Evolutionary conservation across 768 basidiomycete species (phyloP).

Genomic region (Pisolithus microcarpus): DNA sequence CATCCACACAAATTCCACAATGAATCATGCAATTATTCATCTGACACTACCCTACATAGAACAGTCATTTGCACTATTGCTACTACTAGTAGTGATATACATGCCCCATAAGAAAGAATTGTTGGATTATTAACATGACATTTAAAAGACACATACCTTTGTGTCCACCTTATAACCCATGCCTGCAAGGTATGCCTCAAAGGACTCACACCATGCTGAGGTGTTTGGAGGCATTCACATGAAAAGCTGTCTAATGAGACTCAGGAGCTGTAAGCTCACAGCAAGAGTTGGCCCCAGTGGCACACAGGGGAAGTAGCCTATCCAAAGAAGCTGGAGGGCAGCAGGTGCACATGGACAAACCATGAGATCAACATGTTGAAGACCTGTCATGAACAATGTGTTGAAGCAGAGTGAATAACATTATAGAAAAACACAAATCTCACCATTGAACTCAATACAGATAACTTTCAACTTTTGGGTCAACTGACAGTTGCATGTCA

Average conservation of each 20-base stretch:
- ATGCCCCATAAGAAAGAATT: too few relatives aligned
- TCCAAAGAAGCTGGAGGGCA: slow-evolving; percentile 17
- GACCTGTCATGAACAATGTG: slow-evolving; percentile 1
- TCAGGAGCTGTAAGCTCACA: slow-evolving; percentile 25
- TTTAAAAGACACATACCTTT: slow-evolving; percentile 4
- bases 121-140: too few relatives aligned
- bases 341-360: slow-evolving; percentile 6
- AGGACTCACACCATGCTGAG: slow-evolving; percentile 20
- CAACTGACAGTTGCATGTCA: background rate
- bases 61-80: too few relatives aligned
- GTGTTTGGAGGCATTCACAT: slow-evolving; percentile 20
- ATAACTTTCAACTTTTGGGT: background rate
- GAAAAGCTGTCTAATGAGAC: slow-evolving; percentile 23
- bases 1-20: too few relatives aligned
- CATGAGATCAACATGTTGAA: background rate
- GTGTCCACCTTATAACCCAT: slow-evolving; percentile 15
- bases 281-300: slow-evolving; percentile 26
- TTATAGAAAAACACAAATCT: background rate
- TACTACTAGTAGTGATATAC: too few relatives aligned
- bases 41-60: too few relatives aligned
- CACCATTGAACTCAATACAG: slow-evolving; percentile 1
- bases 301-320: slow-evolving; percentile 23
- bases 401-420: background rate
- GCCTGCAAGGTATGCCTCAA: slow-evolving; percentile 18
- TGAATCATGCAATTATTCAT: too few relatives aligned